Percentiles rank a stretch among this genome's conserved stretches.
These are phyloP conservation scores for Jatropha curcas DNA, from an alignment of 345 rosid genomes.

Conservation along the genomic window DNA sequence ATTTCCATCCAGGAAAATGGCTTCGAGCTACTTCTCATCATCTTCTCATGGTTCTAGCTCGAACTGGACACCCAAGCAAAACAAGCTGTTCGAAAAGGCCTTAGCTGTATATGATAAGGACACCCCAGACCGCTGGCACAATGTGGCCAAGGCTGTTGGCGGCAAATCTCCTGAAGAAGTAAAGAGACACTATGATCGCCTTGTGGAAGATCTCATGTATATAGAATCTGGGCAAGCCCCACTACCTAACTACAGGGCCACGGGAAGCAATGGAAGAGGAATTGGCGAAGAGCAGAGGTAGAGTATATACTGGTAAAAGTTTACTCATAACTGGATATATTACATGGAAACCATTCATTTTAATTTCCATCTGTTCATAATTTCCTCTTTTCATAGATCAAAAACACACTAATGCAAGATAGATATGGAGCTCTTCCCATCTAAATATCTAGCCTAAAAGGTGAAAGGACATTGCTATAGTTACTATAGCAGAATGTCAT, in stretches of 20 bases:
- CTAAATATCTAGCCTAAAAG: background rate
- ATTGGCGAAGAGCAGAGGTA: constrained; percentile 47
- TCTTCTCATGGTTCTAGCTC: constrained; percentile 50
- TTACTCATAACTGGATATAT: background rate
- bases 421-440: background rate
- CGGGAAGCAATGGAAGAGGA: constrained; percentile 36
- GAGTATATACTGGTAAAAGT: background rate
- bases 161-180: constrained; percentile 79
- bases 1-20: constrained; percentile 29
- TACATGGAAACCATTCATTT: background rate
- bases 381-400: background rate
- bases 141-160: constrained; percentile 77
- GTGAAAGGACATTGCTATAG: background rate
- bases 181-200: constrained; percentile 74
- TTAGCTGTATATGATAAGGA: constrained; percentile 78
- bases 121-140: constrained; percentile 94
- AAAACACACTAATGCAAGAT: background rate
- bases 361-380: background rate
- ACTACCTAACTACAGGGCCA: constrained; percentile 56
- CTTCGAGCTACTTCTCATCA: constrained; percentile 45
- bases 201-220: constrained; percentile 67
- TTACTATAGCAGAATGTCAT: background rate
- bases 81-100: constrained; percentile 85
- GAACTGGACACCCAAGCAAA: constrained; percentile 72
- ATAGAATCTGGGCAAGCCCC: constrained; percentile 76